A percentile compares a stretch with the other conserved stretches of the same genome.
phyloP scores from a whole-genome alignment of 805 yeast genomes.

The Kluyveromyces siamensis region DNA sequence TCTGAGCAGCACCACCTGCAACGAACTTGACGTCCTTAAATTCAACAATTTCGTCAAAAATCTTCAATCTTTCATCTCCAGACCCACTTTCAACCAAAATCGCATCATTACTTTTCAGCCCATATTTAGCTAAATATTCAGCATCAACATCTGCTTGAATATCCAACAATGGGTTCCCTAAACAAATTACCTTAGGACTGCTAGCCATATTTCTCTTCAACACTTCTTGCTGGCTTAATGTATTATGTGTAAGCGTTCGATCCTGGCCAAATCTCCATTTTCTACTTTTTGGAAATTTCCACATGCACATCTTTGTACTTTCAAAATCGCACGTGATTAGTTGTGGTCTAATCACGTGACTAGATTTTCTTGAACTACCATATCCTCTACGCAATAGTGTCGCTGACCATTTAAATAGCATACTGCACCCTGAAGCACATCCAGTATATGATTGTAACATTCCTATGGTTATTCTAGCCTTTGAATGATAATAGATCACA shows the following conservation, averaged over 20 bases:
- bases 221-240: background rate
- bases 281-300: background rate
- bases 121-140: constrained; percentile 70
- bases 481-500: no score
- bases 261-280: background rate
- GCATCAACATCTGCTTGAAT: constrained; percentile 67
- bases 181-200: constrained; percentile 47
- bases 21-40: constrained; percentile 55
- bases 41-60: constrained; percentile 68
- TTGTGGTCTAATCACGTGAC: no score
- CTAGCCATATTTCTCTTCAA: constrained; percentile 1
- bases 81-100: constrained; percentile 49
- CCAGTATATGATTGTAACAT: background rate
- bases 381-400: background rate
- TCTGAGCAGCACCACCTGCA: constrained; percentile 99
- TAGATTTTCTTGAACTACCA: no score
- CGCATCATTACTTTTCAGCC: constrained; percentile 85
- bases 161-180: constrained; percentile 90
- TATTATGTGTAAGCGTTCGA: background rate
- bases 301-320: background rate
- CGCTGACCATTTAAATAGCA: background rate
- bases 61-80: constrained; percentile 77
- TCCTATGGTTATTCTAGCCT: no score
- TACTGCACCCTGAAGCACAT: background rate
- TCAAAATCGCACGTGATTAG: background rate